Conservation (phyloP, 768 basidiomycete species). For the Rhodotorula diobovata region DNA sequence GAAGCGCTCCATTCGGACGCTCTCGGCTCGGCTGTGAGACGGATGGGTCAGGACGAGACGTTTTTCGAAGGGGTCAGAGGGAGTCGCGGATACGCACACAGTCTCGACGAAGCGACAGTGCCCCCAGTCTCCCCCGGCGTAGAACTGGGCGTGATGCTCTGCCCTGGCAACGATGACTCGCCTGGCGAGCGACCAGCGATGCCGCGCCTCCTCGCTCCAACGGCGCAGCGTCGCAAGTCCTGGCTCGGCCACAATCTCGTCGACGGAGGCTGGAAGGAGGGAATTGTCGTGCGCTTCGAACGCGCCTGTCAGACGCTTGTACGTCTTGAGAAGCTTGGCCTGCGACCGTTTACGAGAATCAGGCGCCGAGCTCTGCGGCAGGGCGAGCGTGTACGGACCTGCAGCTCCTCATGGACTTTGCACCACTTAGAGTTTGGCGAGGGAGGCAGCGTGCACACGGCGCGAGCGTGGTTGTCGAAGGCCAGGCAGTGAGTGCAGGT, state of each 20-base stretch:
- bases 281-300: constrained; percentile 23
- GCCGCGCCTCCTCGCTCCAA: constrained; percentile 19
- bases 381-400: background rate
- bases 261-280: background rate
- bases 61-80: background rate
- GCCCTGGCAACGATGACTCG: constrained; percentile 28
- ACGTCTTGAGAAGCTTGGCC: constrained; percentile 39
- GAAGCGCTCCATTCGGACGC: constrained; percentile 15
- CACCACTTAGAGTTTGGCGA: constrained; percentile 32
- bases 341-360: background rate
- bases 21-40: constrained; percentile 12
- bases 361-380: too few relatives aligned
- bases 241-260: background rate
- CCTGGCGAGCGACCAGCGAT: constrained; percentile 19
- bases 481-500: constrained; percentile 36
- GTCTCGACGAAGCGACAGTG: constrained; percentile 28
- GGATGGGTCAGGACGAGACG: too few relatives aligned
- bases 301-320: constrained; percentile 35
- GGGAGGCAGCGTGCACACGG: constrained; percentile 2
- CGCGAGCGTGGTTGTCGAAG: constrained; percentile 21
- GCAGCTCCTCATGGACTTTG: constrained; percentile 31
- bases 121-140: constrained; percentile 33
- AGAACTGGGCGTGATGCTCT: constrained; percentile 38
- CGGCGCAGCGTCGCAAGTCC: constrained; percentile 1
- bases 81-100: background rate